Conservation (phyloP, 1,284 basidiomycete species). For the Cutaneotrichosporon spelunceum region DNA sequence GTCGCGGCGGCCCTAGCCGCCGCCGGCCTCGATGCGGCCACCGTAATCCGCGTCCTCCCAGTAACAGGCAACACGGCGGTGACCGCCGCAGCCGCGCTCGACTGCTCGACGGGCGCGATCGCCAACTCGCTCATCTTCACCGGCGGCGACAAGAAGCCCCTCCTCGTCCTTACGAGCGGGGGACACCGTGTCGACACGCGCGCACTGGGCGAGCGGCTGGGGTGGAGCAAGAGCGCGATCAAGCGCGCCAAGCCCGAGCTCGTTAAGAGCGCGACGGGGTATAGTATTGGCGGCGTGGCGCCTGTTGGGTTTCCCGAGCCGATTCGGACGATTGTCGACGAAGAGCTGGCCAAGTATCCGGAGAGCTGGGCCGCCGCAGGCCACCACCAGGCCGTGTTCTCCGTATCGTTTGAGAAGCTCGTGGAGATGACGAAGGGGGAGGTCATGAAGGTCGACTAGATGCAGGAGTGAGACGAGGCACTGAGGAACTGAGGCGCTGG, state of each 20-base stretch:
- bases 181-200: conserved; percentile 18
- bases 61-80: conserved; percentile 13
- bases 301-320: conserved; percentile 11
- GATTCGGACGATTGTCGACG: conserved; percentile 17
- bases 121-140: conserved; percentile 23
- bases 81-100: conserved; percentile 15
- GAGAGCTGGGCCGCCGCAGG: conserved; percentile 19
- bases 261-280: conserved; percentile 12
- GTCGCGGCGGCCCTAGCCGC: conserved; percentile 2
- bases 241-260: conserved; percentile 17
- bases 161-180: conserved; percentile 18
- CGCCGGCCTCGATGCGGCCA: neutral
- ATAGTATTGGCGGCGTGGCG: conserved; percentile 20
- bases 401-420: conserved; percentile 9
- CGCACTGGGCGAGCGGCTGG: conserved; percentile 10
- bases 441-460: conserved; percentile 20
- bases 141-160: neutral
- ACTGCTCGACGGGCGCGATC: conserved; percentile 16
- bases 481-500: too few species aligned
- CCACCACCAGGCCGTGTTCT: conserved; percentile 17
- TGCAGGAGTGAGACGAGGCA: too few species aligned
- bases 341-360: conserved; percentile 5
- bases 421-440: conserved; percentile 11
- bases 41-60: conserved; percentile 14
- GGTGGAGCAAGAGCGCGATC: conserved; percentile 11